A percentile compares a stretch with the other conserved stretches of the same genome.
Evolutionary conservation across 2,329 filamentous ascomycete species (phyloP).

Genomic region (Epichloe amarillans): DNA sequence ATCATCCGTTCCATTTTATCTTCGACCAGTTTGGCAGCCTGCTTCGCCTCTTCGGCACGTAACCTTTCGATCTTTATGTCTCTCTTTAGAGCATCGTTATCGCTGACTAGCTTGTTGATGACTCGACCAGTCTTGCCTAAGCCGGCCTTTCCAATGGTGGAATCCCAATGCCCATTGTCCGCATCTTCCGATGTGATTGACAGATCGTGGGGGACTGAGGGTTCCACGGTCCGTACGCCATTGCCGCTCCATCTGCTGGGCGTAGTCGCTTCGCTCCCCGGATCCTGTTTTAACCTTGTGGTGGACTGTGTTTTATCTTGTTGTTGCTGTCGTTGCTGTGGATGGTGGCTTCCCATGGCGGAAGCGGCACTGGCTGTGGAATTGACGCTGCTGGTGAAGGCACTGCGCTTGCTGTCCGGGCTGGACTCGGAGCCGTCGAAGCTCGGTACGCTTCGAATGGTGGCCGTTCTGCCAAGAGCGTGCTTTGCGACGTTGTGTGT

Average conservation of each 20-base stretch:
- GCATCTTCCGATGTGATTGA: conserved; percentile 20
- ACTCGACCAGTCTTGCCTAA: conserved; percentile 64
- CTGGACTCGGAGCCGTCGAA: conserved; percentile 37
- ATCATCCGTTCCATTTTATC: conserved; percentile 58
- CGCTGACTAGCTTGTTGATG: conserved; percentile 69
- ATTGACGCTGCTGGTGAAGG: conserved; percentile 42
- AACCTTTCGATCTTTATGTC: conserved; percentile 55
- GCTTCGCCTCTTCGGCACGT: conserved; percentile 56
- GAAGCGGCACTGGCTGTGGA: conserved; percentile 39
- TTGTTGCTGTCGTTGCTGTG: background rate
- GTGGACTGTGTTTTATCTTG: conserved; percentile 20
- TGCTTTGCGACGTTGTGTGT: conserved; percentile 19
- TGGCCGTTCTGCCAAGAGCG: conserved; percentile 23
- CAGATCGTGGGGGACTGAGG: conserved; percentile 15
- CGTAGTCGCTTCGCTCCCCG: conserved; percentile 10
- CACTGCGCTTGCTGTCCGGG: conserved; percentile 33
- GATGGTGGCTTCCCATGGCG: conserved; percentile 20
- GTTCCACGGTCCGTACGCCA: conserved; percentile 19
- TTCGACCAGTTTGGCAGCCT: conserved; percentile 52
- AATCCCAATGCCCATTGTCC: conserved; percentile 40
- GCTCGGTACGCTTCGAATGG: conserved; percentile 45
- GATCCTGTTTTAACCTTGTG: conserved; percentile 23
- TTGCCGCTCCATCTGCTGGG: conserved; percentile 20
- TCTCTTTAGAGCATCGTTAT: conserved; percentile 65
- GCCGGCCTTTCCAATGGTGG: conserved; percentile 55